Conservation (phyloP, 2,329 filamentous ascomycete species). For the Seiridium cupressi region DNA sequence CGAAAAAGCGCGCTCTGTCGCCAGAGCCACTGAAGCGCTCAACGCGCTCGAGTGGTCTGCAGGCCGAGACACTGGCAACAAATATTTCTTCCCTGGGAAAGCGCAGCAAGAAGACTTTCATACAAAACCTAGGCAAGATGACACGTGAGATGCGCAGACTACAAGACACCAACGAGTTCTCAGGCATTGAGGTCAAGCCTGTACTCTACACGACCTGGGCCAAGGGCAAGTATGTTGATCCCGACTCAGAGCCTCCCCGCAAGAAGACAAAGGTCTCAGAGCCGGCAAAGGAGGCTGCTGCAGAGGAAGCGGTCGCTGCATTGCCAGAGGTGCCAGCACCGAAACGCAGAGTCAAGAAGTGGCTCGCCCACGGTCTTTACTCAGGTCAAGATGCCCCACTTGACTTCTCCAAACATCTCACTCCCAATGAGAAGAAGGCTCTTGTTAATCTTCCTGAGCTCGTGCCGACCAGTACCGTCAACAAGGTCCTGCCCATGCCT, state of each 20-base stretch:
- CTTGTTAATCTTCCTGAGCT: conserved; percentile 47
- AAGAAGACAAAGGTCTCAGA: conserved; percentile 29
- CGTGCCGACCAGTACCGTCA: conserved; percentile 44
- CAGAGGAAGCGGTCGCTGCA: conserved; percentile 31
- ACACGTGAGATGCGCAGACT: conserved; percentile 59
- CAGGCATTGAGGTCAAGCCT: conserved; percentile 56
- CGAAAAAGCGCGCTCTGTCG: conserved; percentile 28
- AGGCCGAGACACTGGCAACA: conserved; percentile 40
- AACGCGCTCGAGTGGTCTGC: conserved; percentile 43
- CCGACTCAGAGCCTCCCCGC: conserved; percentile 33
- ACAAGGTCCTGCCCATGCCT: conserved; percentile 66
- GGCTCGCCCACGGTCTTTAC: conserved; percentile 80
- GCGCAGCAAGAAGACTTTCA: conserved; percentile 53
- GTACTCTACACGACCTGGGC: conserved; percentile 61
- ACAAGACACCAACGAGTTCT: conserved; percentile 62
- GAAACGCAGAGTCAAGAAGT: conserved; percentile 65
- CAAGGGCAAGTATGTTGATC: conserved; percentile 60
- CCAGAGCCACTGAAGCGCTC: conserved; percentile 22
- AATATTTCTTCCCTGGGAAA: conserved; percentile 59
- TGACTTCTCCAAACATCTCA: conserved; percentile 48
- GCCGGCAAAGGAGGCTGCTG: conserved; percentile 30
- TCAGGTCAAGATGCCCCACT: conserved; percentile 68
- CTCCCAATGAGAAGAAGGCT: conserved; percentile 48
- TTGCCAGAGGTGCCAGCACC: conserved; percentile 33
- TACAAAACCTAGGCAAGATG: conserved; percentile 45